Conservation (phyloP, 352 stramenopile genomes). For the Pythium chondricola region DNA sequence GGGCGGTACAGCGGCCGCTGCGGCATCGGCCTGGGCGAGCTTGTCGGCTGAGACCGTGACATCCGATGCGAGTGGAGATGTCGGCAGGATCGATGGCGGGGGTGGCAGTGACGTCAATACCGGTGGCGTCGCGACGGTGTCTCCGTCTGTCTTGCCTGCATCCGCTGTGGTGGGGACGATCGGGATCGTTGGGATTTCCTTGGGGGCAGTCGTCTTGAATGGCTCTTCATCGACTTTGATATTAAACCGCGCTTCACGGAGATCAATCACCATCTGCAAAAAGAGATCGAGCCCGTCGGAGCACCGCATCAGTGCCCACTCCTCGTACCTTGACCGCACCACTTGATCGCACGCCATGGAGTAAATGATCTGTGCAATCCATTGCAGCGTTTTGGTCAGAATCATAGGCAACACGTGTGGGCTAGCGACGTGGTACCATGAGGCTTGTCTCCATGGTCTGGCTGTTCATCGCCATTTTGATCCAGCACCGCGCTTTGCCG, state of each 20-base stretch:
- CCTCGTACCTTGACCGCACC: slow-evolving; percentile 68
- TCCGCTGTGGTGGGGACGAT: not conserved
- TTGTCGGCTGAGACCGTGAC: slow-evolving; percentile 23
- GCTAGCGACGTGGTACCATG: slow-evolving; percentile 55
- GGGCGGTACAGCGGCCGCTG: not conserved
- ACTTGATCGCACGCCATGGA: slow-evolving; percentile 69
- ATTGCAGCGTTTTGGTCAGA: not conserved
- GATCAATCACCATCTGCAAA: slow-evolving; percentile 68
- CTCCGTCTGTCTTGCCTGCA: slow-evolving; percentile 7
- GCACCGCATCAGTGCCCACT: slow-evolving; percentile 76
- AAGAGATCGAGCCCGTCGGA: slow-evolving; percentile 66
- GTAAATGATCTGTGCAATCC: slow-evolving; percentile 80
- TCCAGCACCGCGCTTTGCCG: slow-evolving; percentile 65
- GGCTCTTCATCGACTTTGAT: slow-evolving; percentile 59
- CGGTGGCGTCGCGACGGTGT: slow-evolving; percentile 2
- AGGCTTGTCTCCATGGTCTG: slow-evolving; percentile 74
- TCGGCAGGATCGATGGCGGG: slow-evolving; percentile 9
- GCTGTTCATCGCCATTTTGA: slow-evolving; percentile 77
- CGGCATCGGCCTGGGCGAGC: slow-evolving; percentile 10
- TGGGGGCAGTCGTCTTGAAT: slow-evolving; percentile 24
- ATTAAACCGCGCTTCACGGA: slow-evolving; percentile 61
- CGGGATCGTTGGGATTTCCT: slow-evolving; percentile 19
- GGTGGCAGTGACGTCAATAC: not conserved
- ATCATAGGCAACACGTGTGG: too few relatives aligned
- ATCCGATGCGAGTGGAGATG: slow-evolving; percentile 16